phyloP scores from a whole-genome alignment of 2,329 filamentous ascomycete genomes.

The Sporothrix sp. region DNA sequence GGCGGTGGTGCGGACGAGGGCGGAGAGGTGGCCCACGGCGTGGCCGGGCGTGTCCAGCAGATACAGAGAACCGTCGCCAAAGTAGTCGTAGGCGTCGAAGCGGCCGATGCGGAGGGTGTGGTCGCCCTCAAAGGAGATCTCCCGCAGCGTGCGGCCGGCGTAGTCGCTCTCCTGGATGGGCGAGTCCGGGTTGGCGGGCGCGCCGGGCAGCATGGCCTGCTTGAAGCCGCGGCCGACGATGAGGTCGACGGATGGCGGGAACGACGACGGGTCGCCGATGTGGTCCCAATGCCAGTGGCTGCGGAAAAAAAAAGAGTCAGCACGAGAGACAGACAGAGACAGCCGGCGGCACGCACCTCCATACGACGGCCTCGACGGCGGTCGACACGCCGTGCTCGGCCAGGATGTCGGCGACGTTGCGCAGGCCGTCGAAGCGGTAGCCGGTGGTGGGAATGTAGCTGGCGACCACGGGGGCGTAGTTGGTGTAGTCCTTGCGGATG shows the following conservation, averaged over 20 bases:
- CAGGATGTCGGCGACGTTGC: slow-evolving; percentile 15
- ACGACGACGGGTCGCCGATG: slow-evolving; percentile 17
- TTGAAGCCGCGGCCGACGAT: slow-evolving; percentile 21
- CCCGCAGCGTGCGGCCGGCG: slow-evolving; percentile 13
- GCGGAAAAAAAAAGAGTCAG: neutral
- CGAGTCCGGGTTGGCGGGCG: slow-evolving; percentile 17
- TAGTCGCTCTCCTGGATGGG: slow-evolving; percentile 15
- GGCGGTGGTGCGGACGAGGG: slow-evolving; percentile 18
- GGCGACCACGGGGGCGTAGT: neutral
- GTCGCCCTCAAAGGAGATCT: slow-evolving; percentile 17
- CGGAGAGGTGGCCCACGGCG: slow-evolving; percentile 17
- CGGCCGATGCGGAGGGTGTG: slow-evolving; percentile 9
- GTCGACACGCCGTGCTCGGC: slow-evolving; percentile 15
- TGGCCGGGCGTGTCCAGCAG: slow-evolving; percentile 20
- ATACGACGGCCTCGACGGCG: slow-evolving; percentile 18
- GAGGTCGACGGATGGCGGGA: slow-evolving; percentile 18
- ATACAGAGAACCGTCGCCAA: slow-evolving; percentile 21
- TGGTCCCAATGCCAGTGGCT: slow-evolving; percentile 22
- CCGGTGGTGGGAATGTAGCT: slow-evolving; percentile 6
- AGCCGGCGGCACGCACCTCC: neutral
- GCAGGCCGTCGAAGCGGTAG: neutral
- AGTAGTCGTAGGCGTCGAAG: slow-evolving; percentile 20
- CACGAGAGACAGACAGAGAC: neutral
- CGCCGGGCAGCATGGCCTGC: slow-evolving; percentile 16
- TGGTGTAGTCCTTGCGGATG: slow-evolving; percentile 13